These are phyloP conservation scores for Alternaria conjuncta DNA, from an alignment of 2,329 filamentous ascomycete species.

Conservation along the genomic window DNA sequence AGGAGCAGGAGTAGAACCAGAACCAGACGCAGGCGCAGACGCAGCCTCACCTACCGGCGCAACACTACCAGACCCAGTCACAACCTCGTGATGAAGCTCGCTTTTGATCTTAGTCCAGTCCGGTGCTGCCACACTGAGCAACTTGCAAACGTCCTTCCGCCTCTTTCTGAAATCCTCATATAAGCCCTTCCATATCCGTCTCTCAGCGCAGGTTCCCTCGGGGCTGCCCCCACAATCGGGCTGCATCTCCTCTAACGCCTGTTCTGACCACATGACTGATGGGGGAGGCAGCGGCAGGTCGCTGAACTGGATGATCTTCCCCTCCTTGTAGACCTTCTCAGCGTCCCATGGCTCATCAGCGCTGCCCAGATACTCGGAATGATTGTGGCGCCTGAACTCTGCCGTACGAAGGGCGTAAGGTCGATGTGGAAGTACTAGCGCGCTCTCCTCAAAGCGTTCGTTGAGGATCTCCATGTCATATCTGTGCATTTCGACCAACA, in stretches of 20 bases:
- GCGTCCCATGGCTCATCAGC: constrained; percentile 65
- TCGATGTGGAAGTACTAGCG: constrained; percentile 68
- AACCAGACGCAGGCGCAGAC: background rate
- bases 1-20: background rate
- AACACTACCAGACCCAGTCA: constrained; percentile 30
- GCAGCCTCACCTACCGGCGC: constrained; percentile 24
- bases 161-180: constrained; percentile 54
- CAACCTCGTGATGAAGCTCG: constrained; percentile 20
- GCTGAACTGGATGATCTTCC: constrained; percentile 73
- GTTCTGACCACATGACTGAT: constrained; percentile 59
- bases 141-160: constrained; percentile 50
- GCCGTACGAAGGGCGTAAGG: constrained; percentile 67
- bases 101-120: constrained; percentile 45
- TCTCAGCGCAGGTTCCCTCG: constrained; percentile 45
- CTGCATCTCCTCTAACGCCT: constrained; percentile 52
- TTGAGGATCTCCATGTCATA: constrained; percentile 76
- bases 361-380: constrained; percentile 61
- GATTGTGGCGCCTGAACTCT: constrained; percentile 66
- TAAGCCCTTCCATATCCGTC: constrained; percentile 53
- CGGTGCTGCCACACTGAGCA: constrained; percentile 49
- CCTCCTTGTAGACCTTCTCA: constrained; percentile 61
- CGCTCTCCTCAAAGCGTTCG: constrained; percentile 63
- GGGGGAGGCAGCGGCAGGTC: constrained; percentile 75
- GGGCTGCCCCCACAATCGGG: constrained; percentile 50
- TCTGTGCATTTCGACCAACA: constrained; percentile 44